Conservation (phyloP, 805 yeast genomes). For the Metschnikowia cubensis region DNA sequence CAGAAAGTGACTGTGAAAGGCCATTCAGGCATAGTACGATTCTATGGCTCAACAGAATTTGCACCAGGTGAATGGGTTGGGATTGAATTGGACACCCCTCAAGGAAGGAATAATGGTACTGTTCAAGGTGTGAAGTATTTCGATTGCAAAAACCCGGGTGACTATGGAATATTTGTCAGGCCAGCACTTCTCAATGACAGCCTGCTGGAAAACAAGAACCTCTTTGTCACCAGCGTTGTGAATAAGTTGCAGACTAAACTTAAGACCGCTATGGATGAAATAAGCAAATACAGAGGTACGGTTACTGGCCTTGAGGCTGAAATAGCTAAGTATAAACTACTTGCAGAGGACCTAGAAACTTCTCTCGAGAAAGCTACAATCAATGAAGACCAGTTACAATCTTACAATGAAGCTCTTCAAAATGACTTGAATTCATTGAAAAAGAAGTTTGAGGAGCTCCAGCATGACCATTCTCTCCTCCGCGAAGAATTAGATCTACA, state of each 20-base stretch:
- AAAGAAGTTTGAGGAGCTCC: constrained; percentile 26
- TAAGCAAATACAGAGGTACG: constrained; percentile 18
- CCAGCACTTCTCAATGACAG: constrained; percentile 25
- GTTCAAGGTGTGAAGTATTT: constrained; percentile 45
- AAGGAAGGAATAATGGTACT: constrained; percentile 49
- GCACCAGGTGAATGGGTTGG: constrained; percentile 58
- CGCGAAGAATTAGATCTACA: constrained; percentile 36
- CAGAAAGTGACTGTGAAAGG: constrained; percentile 35
- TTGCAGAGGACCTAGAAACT: constrained; percentile 16
- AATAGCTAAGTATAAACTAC: constrained; percentile 4
- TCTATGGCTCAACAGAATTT: constrained; percentile 52
- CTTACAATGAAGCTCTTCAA: constrained; percentile 28
- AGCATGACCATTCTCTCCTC: constrained; percentile 27
- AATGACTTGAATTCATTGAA: constrained; percentile 24
- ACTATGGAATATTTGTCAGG: constrained; percentile 49
- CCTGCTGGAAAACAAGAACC: constrained; percentile 8
- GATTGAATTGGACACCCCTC: constrained; percentile 36
- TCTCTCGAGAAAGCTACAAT: constrained; percentile 30
- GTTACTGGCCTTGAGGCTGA: constrained; percentile 16
- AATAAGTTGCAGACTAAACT: constrained; percentile 46
- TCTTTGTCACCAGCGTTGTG: constrained; percentile 26
- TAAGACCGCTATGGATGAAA: constrained; percentile 27
- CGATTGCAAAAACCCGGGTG: constrained; percentile 25
- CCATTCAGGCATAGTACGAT: constrained; percentile 45
- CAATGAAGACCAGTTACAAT: constrained; percentile 43